Percentiles rank a stretch among this genome's conserved stretches.
These are phyloP conservation scores for Sporothrix curviconia DNA, from an alignment of 2,329 filamentous ascomycete species.

Conservation along the genomic window DNA sequence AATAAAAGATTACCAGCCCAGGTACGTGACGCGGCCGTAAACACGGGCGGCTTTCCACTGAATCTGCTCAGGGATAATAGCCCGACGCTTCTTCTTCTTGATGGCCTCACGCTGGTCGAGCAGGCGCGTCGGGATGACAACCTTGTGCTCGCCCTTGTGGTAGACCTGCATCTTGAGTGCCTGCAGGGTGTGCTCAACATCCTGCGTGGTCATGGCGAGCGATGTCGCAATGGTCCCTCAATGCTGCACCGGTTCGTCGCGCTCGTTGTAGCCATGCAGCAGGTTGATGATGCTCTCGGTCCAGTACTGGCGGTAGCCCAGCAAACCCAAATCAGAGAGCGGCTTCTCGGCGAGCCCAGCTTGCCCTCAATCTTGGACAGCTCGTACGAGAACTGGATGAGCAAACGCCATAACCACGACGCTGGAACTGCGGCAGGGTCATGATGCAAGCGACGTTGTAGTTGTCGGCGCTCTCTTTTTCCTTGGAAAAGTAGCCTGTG, in stretches of 20 bases:
- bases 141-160: constrained; percentile 92
- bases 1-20: constrained; percentile 69
- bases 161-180: constrained; percentile 93
- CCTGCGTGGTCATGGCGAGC: constrained; percentile 93
- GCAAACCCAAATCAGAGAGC: constrained; percentile 81
- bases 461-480: constrained; percentile 92
- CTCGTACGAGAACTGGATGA: constrained; percentile 97
- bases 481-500: constrained; percentile 99
- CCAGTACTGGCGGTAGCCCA: constrained; percentile 97
- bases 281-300: constrained; percentile 88
- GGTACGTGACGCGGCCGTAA: constrained; percentile 79
- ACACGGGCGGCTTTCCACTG: constrained; percentile 96
- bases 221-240: constrained; percentile 70
- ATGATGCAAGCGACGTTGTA: constrained; percentile 99
- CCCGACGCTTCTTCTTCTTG: constrained; percentile 67
- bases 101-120: constrained; percentile 74
- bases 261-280: constrained; percentile 65
- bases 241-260: constrained; percentile 71
- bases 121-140: constrained; percentile 81
- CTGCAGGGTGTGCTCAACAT: constrained; percentile 91
- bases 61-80: constrained; percentile 70
- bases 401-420: constrained; percentile 87
- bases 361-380: constrained; percentile 92
- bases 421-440: constrained; percentile 91
- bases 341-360: constrained; percentile 93